Evolutionary conservation across 2,329 filamentous ascomycete genomes (phyloP).

Genomic region (Fusarium sp.): DNA sequence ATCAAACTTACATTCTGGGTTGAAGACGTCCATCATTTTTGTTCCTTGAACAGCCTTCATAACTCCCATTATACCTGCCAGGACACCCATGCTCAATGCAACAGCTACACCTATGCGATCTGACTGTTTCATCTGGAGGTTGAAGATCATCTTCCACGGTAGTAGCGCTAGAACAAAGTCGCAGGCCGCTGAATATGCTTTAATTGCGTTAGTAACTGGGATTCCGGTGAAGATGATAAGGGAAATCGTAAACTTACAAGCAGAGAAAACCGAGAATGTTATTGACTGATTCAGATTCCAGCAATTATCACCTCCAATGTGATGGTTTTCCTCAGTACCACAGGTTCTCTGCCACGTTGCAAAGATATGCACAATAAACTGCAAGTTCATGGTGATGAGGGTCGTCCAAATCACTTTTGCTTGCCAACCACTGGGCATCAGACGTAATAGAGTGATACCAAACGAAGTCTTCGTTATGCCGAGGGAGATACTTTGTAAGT

Average conservation of each 20-base stretch:
- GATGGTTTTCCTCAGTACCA: background rate
- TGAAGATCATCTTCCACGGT: constrained; percentile 3
- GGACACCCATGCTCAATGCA: background rate
- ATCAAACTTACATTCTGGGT: background rate
- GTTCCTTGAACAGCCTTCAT: background rate
- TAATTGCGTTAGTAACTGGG: background rate
- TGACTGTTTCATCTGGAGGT: background rate
- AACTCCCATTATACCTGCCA: background rate
- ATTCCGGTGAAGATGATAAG: background rate
- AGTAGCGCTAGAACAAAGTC: background rate
- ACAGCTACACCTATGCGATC: background rate
- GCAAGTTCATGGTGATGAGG: background rate
- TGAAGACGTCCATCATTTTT: background rate
- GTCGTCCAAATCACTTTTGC: background rate
- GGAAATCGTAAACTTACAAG: background rate
- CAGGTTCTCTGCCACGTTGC: background rate
- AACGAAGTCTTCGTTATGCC: background rate
- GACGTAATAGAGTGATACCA: background rate
- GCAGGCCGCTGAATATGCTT: background rate
- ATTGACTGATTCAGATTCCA: background rate
- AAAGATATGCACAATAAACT: background rate
- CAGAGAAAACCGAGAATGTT: background rate
- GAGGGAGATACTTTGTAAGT: background rate
- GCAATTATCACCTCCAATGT: background rate
- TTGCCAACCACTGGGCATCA: background rate